Evolutionary conservation across 768 basidiomycete genomes (phyloP).

Genomic region (Rhodosporidiobolus sp.): DNA sequence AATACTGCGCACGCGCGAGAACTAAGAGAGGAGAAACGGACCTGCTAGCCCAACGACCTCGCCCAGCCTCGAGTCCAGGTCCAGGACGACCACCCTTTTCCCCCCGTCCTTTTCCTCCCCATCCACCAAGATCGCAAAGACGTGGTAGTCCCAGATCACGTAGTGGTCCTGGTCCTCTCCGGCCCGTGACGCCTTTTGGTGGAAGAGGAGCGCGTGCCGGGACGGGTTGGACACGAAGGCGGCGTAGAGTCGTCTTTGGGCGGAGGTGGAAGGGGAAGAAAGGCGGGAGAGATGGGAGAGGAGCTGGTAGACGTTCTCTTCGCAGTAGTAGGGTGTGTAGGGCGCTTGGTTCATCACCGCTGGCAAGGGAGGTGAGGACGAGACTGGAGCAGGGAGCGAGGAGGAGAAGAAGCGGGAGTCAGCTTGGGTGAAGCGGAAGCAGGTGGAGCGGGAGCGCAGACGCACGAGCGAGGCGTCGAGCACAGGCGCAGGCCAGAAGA

Average conservation of each 20-base stretch:
- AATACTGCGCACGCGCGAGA: fast-evolving
- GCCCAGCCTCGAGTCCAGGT: conserved; percentile 29
- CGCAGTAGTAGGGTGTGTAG: conserved; percentile 38
- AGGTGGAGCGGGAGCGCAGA: neutral
- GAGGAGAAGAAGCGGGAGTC: neutral
- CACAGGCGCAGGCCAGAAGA: too few species aligned
- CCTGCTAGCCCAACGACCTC: neutral
- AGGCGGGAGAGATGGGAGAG: neutral
- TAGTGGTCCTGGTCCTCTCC: conserved; percentile 10
- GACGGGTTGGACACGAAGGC: conserved; percentile 33
- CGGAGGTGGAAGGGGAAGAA: neutral
- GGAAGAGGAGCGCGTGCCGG: conserved; percentile 21
- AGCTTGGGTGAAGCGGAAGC: neutral
- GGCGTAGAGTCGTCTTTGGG: conserved; percentile 29
- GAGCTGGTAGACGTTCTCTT: conserved; percentile 39
- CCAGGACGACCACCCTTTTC: conserved; percentile 6
- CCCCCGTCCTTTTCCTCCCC: neutral
- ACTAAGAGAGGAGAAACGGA: neutral
- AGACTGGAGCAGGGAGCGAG: neutral
- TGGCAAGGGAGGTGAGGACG: neutral
- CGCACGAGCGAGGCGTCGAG: too few species aligned
- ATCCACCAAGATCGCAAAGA: conserved; percentile 9
- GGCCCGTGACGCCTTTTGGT: conserved; percentile 21
- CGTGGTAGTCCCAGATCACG: conserved; percentile 42
- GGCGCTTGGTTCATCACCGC: neutral